Conservation (phyloP, 1,284 basidiomycete species). For the Cryptococcus sp. region DNA sequence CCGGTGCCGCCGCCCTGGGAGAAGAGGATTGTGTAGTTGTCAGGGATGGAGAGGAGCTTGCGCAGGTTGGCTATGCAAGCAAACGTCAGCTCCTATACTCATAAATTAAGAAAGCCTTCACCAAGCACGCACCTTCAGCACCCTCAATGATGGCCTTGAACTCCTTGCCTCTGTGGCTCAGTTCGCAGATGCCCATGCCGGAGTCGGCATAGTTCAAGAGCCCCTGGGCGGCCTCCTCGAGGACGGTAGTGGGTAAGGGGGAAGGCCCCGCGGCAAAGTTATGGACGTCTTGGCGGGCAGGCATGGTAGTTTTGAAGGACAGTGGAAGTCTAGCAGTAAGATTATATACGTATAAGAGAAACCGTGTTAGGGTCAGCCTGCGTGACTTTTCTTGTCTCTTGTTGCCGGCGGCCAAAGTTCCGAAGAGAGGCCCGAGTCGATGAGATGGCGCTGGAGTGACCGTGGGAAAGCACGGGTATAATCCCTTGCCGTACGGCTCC, state of each 20-base stretch:
- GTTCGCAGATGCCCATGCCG: constrained; percentile 89
- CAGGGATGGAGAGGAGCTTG: constrained; percentile 70
- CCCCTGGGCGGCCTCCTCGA: constrained; percentile 67
- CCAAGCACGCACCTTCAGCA: constrained; percentile 56
- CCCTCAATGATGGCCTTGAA: constrained; percentile 69
- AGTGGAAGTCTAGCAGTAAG: not conserved
- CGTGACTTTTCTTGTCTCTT: not conserved
- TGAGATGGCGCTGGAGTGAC: not conserved
- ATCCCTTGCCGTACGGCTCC: not conserved
- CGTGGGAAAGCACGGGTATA: not conserved
- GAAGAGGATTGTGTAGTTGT: constrained; percentile 82
- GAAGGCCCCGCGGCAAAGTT: constrained; percentile 94
- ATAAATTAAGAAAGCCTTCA: not conserved
- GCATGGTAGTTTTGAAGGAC: constrained; percentile 4
- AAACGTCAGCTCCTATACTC: not conserved
- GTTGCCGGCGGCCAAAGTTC: not conserved
- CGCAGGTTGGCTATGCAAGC: constrained; percentile 59
- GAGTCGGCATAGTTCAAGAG: constrained; percentile 82
- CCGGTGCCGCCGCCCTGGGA: constrained; percentile 85
- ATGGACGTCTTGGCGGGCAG: constrained; percentile 56
- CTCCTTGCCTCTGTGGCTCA: constrained; percentile 87
- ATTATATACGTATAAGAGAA: not conserved
- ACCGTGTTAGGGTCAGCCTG: not conserved
- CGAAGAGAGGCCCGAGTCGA: not conserved
- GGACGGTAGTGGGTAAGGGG: constrained; percentile 74